These are phyloP conservation scores for barrel medic (Medicago truncatula) DNA, from an alignment of 306 rosid genomes.

Conservation along the genomic window DNA sequence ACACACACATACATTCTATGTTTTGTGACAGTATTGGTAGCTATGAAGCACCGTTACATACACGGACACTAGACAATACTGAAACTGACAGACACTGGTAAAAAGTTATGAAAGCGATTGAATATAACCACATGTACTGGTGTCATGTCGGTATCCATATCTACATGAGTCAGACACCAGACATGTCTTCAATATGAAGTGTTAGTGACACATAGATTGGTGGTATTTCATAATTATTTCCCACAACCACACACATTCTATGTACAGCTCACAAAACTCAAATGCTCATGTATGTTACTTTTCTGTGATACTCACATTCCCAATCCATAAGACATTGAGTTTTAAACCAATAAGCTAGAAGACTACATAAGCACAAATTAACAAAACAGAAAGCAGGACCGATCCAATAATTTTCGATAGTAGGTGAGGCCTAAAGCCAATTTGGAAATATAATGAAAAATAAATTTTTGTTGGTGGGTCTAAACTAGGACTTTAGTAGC, in stretches of 20 bases:
- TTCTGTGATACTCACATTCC: neutral
- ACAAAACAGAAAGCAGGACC: neutral
- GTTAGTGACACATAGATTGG: neutral
- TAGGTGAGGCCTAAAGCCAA: too few relatives aligned
- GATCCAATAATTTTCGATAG: too few relatives aligned
- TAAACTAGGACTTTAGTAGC: too few relatives aligned
- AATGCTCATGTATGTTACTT: neutral
- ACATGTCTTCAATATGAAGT: neutral
- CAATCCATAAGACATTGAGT: neutral
- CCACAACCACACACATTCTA: neutral
- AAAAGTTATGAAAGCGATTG: too few relatives aligned
- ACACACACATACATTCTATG: too few relatives aligned
- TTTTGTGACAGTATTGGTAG: neutral
- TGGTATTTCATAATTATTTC: conserved; percentile 11
- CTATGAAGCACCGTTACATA: neutral
- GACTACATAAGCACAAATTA: neutral
- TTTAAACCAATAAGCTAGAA: neutral
- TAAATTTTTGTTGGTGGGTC: too few relatives aligned
- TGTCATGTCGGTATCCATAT: neutral
- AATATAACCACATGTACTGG: neutral
- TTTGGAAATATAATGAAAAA: too few relatives aligned
- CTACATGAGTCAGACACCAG: neutral
- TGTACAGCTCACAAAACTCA: neutral
- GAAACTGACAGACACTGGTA: neutral
- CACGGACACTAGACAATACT: neutral